phyloP scores from a whole-genome alignment of 169 alveolate genomes.

The Fabrea salina region DNA sequence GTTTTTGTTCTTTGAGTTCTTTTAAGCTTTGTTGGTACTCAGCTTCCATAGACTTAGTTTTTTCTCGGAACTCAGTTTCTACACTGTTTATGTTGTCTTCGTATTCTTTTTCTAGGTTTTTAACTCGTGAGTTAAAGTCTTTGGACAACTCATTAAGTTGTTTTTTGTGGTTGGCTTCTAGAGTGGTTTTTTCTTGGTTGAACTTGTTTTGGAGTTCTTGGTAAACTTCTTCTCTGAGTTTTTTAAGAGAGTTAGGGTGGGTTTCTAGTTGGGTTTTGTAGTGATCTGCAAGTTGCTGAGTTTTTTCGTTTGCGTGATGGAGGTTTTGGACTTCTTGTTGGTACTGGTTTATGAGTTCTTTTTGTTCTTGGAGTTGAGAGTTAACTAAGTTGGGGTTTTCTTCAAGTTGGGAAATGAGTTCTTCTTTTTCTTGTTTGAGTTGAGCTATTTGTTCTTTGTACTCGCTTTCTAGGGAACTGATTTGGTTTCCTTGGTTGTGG shows the following conservation, averaged over 20 bases:
- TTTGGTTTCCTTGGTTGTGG: not conserved
- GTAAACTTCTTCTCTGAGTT: not conserved
- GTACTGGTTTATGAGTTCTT: not conserved
- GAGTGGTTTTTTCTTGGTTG: too few species aligned
- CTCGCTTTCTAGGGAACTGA: not conserved
- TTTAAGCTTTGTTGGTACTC: not conserved
- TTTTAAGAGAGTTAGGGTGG: not conserved
- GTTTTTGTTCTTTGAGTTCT: not conserved
- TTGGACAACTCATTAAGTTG: too few species aligned
- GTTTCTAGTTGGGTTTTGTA: constrained; percentile 1
- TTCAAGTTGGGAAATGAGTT: not conserved
- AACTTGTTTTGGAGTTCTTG: not conserved
- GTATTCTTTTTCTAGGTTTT: not conserved
- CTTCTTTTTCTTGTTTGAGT: not conserved
- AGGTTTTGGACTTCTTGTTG: constrained; percentile 17
- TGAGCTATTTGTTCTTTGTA: not conserved
- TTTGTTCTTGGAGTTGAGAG: not conserved
- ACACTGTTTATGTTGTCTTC: not conserved
- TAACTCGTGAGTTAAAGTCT: not conserved
- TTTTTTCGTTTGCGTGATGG: not conserved
- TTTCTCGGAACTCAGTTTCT: not conserved
- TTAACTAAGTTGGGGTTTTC: not conserved
- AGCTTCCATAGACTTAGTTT: not conserved
- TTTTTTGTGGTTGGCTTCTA: too few species aligned
- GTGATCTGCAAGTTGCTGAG: not conserved